Percentiles rank a stretch among this genome's conserved stretches.
phyloP scores from a whole-genome alignment of 2,329 filamentous ascomycete species.

The Botryotinia convoluta region DNA sequence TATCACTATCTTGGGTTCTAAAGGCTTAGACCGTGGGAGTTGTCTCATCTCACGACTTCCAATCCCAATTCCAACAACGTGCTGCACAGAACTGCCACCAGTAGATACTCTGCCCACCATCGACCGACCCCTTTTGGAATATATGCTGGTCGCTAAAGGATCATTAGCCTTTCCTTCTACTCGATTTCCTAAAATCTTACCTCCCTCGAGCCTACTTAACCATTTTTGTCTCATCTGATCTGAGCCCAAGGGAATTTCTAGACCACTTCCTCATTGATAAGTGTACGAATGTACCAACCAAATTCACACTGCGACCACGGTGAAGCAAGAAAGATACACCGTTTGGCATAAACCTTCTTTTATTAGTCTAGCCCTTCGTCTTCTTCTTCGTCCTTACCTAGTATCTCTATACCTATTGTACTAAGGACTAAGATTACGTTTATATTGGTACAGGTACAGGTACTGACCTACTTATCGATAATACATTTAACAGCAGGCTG shows the following conservation, averaged over 20 bases:
- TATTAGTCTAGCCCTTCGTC: neutral
- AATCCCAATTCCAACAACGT: neutral
- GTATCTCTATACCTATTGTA: neutral
- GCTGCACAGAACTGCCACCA: neutral
- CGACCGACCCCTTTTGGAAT: neutral
- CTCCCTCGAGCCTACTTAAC: neutral
- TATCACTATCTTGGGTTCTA: neutral
- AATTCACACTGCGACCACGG: neutral
- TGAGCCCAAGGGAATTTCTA: neutral
- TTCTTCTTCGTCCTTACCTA: neutral
- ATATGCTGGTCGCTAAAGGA: neutral
- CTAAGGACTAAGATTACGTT: neutral
- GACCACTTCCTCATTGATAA: neutral
- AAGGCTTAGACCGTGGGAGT: neutral
- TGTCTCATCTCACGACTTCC: conserved; percentile 14
- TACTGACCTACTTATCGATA: neutral
- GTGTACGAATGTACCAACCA: neutral
- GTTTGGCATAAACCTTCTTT: neutral
- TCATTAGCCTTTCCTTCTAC: conserved; percentile 7
- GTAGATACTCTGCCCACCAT: neutral
- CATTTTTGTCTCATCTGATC: neutral
- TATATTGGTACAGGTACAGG: neutral
- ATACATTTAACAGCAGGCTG: conserved; percentile 5
- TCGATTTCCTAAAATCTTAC: neutral
- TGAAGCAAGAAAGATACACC: neutral